Evolutionary conservation across 2,329 filamentous ascomycete genomes (phyloP), one percentile per base, ranked within the genome.

Genomic region (Bertia moriformis): DNA sequence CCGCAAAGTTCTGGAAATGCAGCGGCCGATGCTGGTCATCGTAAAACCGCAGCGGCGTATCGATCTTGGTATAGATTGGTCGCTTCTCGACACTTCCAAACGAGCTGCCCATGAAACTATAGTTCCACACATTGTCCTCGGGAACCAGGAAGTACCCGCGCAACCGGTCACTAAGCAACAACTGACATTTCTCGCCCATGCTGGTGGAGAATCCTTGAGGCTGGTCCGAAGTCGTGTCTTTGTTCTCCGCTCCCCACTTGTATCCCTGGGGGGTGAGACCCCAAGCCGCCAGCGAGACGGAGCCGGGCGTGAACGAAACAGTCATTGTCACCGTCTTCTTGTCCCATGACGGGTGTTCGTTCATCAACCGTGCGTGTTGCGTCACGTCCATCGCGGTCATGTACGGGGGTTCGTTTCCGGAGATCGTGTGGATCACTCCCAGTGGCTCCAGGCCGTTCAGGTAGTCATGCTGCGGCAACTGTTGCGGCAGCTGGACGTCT

Each of bases 171-270:
- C 84, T 93, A 39, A 98, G 73, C 19, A 98, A 65, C 40, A 98
- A 66, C 64, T 98, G 93, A 49, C 86, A 87, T 66, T 96, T 96
- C 60, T 93, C 83, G 39, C 91, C 91, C 74, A 96, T 93, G 42
- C 67, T 77, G 18, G 86, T 93, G 42, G 78, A 80, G 66, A 98
- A 98, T 29, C 93, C 93, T 46, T 88, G 81, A 0, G 93, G 91
- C 57, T 93, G 86, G 57, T 98, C 91, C 45, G 84, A 93, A 49
- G 82, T 79, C 40, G 78, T 76, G 61, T 98, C 93, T 61, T 82
- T 89, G 70, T 98, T 98, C 55, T 95, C 85, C 1, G 78, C 86
- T 46, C 91, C 91, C 91, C 93, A 98, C 59, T 89, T 89, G 67
- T 93, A 95, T 39, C 91, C 91, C 45, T 81, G 69, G 1, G 91